Conservation (phyloP, 2,329 filamentous ascomycete genomes). For the Anthostomella pinea region DNA sequence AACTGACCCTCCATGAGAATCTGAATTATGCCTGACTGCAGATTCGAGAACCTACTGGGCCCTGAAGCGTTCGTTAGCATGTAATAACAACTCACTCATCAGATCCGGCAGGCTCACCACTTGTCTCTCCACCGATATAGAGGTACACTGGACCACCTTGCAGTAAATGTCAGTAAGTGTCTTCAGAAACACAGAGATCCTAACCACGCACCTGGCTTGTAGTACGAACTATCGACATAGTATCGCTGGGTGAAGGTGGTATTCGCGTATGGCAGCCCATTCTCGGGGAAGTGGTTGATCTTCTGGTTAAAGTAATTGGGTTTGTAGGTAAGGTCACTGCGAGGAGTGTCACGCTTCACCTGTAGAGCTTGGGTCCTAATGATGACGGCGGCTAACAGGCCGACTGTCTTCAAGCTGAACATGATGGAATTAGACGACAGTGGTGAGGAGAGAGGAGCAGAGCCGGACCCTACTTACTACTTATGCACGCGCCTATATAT, state of each 20-base stretch:
- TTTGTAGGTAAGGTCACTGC: slow-evolving; percentile 23
- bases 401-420: slow-evolving; percentile 13
- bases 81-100: not conserved
- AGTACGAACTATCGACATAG: slow-evolving; percentile 52
- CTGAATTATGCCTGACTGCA: slow-evolving; percentile 42
- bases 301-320: slow-evolving; percentile 32
- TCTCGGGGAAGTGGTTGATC: slow-evolving; percentile 46
- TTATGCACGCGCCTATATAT: not conserved
- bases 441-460: not conserved
- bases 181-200: not conserved
- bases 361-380: slow-evolving; percentile 12
- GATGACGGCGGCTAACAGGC: slow-evolving; percentile 15
- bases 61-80: slow-evolving; percentile 5
- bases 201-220: slow-evolving; percentile 37
- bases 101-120: slow-evolving; percentile 12
- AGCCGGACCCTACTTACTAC: not conserved
- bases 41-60: slow-evolving; percentile 26
- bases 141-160: slow-evolving; percentile 42
- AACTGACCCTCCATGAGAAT: slow-evolving; percentile 46
- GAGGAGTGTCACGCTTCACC: slow-evolving; percentile 17
- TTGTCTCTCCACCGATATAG: slow-evolving; percentile 33
- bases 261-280: slow-evolving; percentile 36
- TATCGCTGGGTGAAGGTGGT: slow-evolving; percentile 54
- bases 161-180: slow-evolving; percentile 9
- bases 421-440: slow-evolving; percentile 13